Base-by-base conservation (phyloP, 148 eudicot species). In the Rhododendron williamsianum region DNA sequence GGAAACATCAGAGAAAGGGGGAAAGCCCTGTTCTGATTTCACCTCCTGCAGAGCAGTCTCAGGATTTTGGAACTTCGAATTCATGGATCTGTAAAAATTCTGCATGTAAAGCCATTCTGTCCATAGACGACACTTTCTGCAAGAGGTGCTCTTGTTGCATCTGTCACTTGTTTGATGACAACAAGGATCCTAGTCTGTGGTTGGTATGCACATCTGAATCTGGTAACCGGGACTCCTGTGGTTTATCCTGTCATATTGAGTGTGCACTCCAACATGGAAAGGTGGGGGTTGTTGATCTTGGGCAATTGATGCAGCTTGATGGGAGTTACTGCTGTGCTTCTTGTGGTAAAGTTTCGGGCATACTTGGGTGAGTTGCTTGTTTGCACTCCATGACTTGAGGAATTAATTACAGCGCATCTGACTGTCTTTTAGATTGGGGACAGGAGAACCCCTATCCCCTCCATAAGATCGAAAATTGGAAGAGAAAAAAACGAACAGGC, bases 161-260 rank as follows among this genome's bases (percentile, higher is more conserved):
- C 23, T 96, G 98, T 84, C 95, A 91, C 89, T 87, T 63, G 49
- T 95, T 92, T 90, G 98, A 96, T 91, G 98, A 94, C 84, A 95
- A 95, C 83, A 96, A 96, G 88, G 98, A 96, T 90, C 97, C 98
- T 10, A 95, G 97, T 88, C 97, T 94, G 85, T 96, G 99, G 99
- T 81, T 96, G 81, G 94, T 93, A 43, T 96, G 99, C 84, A 86
- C 92, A 88, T 91, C 96, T 82, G 94, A 94, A 83, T 90, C 91
- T 87, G 88, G 85, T 38, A 56, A 86, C 25, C 86, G 84, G 56
- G 93, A 94, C 65, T 88, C 92, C 48, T 97, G 99, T 90, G 98
- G 96, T 52, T 88, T 89, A 35, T 94, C 99, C 56, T 93, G 96
- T 87, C 99, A 97, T 93, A 88, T 94, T 84, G 98, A 95, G 88